Percentiles rank a stretch among this genome's conserved stretches.
Conservation (phyloP, 2,329 filamentous ascomycete genomes). For the Sarocladium brachiariae region DNA sequence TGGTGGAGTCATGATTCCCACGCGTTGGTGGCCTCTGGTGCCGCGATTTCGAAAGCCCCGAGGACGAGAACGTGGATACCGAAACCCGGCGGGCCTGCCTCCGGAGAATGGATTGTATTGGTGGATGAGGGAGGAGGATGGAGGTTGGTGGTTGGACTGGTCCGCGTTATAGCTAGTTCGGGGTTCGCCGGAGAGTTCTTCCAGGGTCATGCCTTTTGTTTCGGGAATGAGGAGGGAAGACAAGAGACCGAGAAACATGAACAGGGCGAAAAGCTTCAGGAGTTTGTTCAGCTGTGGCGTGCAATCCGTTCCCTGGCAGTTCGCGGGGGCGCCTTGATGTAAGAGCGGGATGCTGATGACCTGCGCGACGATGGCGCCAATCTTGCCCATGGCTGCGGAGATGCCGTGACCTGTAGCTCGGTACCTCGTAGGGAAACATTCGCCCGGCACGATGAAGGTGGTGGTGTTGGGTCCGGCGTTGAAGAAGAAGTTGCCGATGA, state of each 20-base stretch:
- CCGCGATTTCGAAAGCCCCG: constrained; percentile 14
- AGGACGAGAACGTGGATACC: constrained; percentile 31
- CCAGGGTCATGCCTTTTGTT: constrained; percentile 67
- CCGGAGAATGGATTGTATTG: constrained; percentile 41
- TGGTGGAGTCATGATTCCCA: constrained; percentile 38
- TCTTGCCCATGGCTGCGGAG: constrained; percentile 59
- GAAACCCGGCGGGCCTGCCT: constrained; percentile 45
- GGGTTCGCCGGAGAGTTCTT: constrained; percentile 61
- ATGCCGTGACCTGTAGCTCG: constrained; percentile 57
- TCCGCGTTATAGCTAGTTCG: constrained; percentile 51
- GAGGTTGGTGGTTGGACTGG: constrained; percentile 39
- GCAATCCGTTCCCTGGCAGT: constrained; percentile 41
- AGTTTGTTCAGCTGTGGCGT: constrained; percentile 62
- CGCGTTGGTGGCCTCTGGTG: constrained; percentile 21
- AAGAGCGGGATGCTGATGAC: constrained; percentile 57
- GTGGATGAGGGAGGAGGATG: constrained; percentile 19
- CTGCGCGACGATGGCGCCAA: constrained; percentile 62
- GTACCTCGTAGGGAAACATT: constrained; percentile 59
- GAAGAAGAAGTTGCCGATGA: constrained; percentile 60
- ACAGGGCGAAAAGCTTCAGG: constrained; percentile 71
- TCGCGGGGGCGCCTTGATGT: constrained; percentile 44
- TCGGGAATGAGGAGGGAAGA: constrained; percentile 69
- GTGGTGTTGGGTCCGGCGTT: constrained; percentile 61
- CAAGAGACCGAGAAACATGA: constrained; percentile 68
- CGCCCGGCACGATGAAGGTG: constrained; percentile 58